phyloP scores from a whole-genome alignment of 306 rosid genomes.

The Betula pendula region DNA sequence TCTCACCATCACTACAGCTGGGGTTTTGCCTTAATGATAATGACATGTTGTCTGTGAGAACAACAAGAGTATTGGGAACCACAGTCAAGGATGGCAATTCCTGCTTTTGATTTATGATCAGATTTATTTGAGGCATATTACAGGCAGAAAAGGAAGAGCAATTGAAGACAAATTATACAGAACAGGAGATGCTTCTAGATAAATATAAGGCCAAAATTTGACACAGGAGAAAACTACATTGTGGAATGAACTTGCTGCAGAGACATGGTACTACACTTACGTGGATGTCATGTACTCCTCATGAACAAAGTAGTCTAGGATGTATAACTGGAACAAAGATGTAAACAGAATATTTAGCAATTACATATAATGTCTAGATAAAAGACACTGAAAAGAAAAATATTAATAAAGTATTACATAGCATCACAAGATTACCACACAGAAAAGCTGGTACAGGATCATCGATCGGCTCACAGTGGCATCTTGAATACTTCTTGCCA shows the following conservation, averaged over 20 bases:
- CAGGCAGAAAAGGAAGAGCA: not conserved
- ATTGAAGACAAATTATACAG: not conserved
- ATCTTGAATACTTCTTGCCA: slow-evolving; percentile 67
- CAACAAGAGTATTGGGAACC: not conserved
- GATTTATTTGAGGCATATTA: not conserved
- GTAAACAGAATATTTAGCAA: slow-evolving; percentile 16
- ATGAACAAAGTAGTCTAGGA: slow-evolving; percentile 81
- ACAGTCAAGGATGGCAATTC: not conserved
- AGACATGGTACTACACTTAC: slow-evolving; percentile 50
- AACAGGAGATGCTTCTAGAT: not conserved
- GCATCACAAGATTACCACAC: slow-evolving; percentile 57
- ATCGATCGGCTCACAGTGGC: slow-evolving; percentile 63
- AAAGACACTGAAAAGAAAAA: not conserved
- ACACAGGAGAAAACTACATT: slow-evolving; percentile 4
- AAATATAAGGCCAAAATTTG: not conserved
- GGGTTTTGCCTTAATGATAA: not conserved
- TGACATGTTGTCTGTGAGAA: not conserved
- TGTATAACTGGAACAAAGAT: slow-evolving; percentile 62
- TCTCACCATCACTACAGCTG: not conserved
- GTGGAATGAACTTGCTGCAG: slow-evolving; percentile 2
- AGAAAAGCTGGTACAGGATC: slow-evolving; percentile 85
- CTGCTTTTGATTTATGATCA: not conserved
- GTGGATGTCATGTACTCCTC: slow-evolving; percentile 99
- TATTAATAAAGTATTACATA: slow-evolving; percentile 16
- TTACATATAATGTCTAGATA: slow-evolving; percentile 4